A percentile compares a stretch with the other conserved stretches of the same genome.
Evolutionary conservation across 2,329 filamentous ascomycete genomes (phyloP).

Genomic region (Alternaria panax): DNA sequence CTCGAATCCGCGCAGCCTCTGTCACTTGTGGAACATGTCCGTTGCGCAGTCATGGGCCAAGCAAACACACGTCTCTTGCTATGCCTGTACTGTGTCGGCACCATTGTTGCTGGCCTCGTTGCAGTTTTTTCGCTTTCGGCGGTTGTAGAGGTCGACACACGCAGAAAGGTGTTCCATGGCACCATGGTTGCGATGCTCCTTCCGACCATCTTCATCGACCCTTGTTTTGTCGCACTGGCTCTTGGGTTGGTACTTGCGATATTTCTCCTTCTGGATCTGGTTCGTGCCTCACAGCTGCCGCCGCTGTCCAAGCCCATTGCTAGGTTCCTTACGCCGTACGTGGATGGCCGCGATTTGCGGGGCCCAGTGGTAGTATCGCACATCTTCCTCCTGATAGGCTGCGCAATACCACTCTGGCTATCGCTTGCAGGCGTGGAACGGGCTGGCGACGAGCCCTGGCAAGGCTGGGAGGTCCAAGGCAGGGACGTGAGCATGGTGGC

Average conservation of each 20-base stretch:
- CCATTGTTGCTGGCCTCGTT: conserved; percentile 74
- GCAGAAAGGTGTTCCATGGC: conserved; percentile 96
- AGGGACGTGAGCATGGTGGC: conserved; percentile 89
- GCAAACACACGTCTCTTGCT: conserved; percentile 84
- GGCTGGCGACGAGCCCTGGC: conserved; percentile 62
- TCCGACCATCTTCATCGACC: conserved; percentile 85
- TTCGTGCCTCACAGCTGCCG: conserved; percentile 89
- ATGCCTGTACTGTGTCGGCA: conserved; percentile 73
- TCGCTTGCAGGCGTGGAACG: conserved; percentile 75
- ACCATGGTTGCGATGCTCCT: conserved; percentile 98
- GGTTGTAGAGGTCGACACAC: conserved; percentile 89
- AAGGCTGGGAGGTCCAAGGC: conserved; percentile 74
- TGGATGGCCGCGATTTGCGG: conserved; percentile 90
- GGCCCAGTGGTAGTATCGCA: conserved; percentile 95
- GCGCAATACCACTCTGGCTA: conserved; percentile 93
- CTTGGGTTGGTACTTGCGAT: conserved; percentile 80
- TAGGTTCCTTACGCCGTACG: conserved; percentile 87
- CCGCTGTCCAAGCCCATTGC: conserved; percentile 87
- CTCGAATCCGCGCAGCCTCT: conserved; percentile 16
- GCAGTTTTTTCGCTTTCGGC: conserved; percentile 77
- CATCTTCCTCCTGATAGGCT: conserved; percentile 94
- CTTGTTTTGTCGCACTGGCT: conserved; percentile 80
- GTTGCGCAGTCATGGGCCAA: conserved; percentile 70
- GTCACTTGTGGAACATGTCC: conserved; percentile 65
- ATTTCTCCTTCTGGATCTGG: conserved; percentile 87